Base-by-base conservation (phyloP, 2,329 filamentous ascomycete species). In the Ophiostoma australiae region DNA sequence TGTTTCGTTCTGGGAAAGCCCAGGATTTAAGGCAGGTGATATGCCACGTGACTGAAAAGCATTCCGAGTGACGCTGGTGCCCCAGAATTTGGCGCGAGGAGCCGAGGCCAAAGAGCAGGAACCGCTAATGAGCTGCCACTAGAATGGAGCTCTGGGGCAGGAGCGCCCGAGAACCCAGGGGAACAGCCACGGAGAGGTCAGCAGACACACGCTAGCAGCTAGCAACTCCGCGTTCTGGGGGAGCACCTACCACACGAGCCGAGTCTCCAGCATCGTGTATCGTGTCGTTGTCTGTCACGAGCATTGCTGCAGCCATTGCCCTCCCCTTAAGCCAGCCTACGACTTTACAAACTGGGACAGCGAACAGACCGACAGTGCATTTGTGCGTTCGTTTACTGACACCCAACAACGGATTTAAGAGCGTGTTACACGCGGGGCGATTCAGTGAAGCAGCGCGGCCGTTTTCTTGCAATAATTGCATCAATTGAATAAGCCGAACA, bases 61-160 rank as follows among this genome's bases (percentile, higher is more conserved):
- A 8, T 20, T 4, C 63, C 27, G 58, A 63, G n/a, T 35, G 31
- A 17, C 52, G 27, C 52, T 61, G 11, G 20, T 41, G 39, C 52
- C 52, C 23, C 52, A 58, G 52, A 58, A 58, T n/a, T 6, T 35
- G 70, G 70, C 72, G 69, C 70, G 44, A 72, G 31, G 66, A 71
- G 69, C 72, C 72, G 72, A 73, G 72, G 72, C 72, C 68, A 69
- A 72, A 70, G 44, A 27, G 35, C 27, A 27, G 17, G 6, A 27
- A 48, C 69, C 68, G 70, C 72, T 71, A 72, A 66, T 48, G 31
- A 71, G 68, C 67, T 72, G 33, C 69, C 66, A 61, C 55, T 31
- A 48, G n/a, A 13, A 52, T 23, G 5, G 48, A 70, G 70, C 68
- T 70, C 63, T 67, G 69, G 69, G 71, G 39, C 37, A 33, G 66